phyloP scores from a whole-genome alignment of 164 flowering plant genomes.

The Liriodendron chinense region DNA sequence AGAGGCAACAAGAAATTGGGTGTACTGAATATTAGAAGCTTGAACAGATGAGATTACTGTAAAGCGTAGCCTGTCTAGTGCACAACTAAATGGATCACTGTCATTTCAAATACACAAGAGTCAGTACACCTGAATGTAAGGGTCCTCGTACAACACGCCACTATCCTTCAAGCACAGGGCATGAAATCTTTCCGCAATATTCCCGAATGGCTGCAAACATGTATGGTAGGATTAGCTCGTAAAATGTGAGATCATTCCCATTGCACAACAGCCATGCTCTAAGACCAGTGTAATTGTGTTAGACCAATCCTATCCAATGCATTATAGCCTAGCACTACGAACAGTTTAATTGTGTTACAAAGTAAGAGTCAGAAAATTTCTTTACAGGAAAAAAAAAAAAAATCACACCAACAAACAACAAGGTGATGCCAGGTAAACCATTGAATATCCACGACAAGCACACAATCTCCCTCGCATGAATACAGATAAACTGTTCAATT shows the following conservation, averaged over 20 bases:
- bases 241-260: not conserved
- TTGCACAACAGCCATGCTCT: not conserved
- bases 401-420: no score
- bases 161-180: conserved; percentile 91
- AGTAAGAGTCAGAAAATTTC: no score
- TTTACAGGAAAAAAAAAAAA: no score
- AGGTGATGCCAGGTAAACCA: no score
- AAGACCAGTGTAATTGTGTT: no score
- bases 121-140: conserved; percentile 71
- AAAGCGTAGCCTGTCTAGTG: no score
- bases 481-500: no score
- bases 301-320: no score
- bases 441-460: no score
- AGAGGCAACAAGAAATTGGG: not conserved
- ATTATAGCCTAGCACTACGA: no score
- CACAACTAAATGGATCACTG: not conserved
- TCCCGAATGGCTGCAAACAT: conserved; percentile 84
- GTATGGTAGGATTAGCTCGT: conserved; percentile 1
- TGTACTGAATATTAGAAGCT: not conserved
- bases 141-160: conserved; percentile 95
- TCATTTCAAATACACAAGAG: not conserved
- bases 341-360: no score
- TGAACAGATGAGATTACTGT: not conserved
- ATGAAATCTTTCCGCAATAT: conserved; percentile 80
- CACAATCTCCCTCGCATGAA: no score